A percentile compares a stretch with the other conserved stretches of the same genome.
phyloP scores from a whole-genome alignment of 495 filamentous ascomycete genomes.

The Aspergillus saccharolyticus region DNA sequence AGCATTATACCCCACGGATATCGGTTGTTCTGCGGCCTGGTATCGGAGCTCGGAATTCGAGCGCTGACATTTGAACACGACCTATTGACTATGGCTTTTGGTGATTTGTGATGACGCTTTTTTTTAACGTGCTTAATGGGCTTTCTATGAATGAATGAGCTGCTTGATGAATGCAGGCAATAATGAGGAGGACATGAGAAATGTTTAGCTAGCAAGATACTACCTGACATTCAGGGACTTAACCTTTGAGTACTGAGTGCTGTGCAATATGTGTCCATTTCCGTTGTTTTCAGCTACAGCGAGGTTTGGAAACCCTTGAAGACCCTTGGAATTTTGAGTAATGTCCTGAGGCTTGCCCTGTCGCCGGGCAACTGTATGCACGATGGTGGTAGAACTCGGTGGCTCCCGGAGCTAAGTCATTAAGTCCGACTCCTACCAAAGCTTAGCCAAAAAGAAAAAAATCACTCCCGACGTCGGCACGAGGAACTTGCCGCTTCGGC shows the following conservation, averaged over 20 bases:
- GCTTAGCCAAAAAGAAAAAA: not conserved
- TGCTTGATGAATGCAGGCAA: constrained; percentile 9
- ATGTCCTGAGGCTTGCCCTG: not conserved
- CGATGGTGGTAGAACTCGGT: not conserved
- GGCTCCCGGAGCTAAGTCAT: not conserved
- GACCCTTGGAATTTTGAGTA: not conserved
- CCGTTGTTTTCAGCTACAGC: too few relatives aligned
- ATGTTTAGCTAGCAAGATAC: not conserved
- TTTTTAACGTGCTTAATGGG: too few relatives aligned
- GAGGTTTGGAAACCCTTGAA: too few relatives aligned
- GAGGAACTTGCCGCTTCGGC: not conserved
- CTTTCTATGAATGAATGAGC: constrained; percentile 16
- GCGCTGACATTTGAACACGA: constrained; percentile 11
- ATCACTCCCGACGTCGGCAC: not conserved
- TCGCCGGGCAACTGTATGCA: not conserved
- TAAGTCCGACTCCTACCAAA: constrained; percentile 1
- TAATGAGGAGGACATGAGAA: constrained; percentile 16
- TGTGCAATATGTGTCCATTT: not conserved
- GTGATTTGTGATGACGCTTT: constrained; percentile 2
- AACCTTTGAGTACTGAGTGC: not conserved
- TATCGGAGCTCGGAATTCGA: constrained; percentile 4
- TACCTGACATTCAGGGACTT: not conserved
- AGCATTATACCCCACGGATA: constrained; percentile 24
- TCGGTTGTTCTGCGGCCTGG: constrained; percentile 15
- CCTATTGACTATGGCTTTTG: constrained; percentile 9